Evolutionary conservation across 352 stramenopile species (phyloP).

Genomic region (Globisporangium lucens): DNA sequence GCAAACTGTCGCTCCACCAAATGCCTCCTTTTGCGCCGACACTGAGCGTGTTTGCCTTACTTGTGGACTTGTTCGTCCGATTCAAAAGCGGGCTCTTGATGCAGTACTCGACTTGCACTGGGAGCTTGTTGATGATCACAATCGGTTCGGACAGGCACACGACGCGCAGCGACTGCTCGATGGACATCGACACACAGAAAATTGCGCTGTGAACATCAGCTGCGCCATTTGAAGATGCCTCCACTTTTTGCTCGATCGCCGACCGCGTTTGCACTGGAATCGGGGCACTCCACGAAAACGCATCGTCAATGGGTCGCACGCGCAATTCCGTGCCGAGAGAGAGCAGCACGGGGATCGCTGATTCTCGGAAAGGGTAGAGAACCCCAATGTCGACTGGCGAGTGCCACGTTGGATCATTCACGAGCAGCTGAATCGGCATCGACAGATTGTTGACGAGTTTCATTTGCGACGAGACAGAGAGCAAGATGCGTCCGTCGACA

Average conservation of each 20-base stretch:
- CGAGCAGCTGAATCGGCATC: conserved; percentile 69
- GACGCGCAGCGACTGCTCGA: conserved; percentile 65
- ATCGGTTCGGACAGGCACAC: conserved; percentile 68
- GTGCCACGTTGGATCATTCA: conserved; percentile 78
- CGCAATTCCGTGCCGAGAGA: conserved; percentile 69
- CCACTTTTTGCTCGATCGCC: conserved; percentile 54
- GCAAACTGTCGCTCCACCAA: conserved; percentile 68
- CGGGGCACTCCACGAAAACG: conserved; percentile 68
- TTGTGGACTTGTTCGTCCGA: conserved; percentile 27
- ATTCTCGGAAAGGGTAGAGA: conserved; percentile 53
- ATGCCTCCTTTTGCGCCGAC: conserved; percentile 66
- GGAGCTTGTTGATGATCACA: conserved; percentile 78
- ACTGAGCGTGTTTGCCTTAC: conserved; percentile 33
- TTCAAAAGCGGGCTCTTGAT: conserved; percentile 38
- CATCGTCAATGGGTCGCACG: conserved; percentile 46
- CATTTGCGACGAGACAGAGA: conserved; percentile 77
- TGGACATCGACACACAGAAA: conserved; percentile 62
- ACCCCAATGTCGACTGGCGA: conserved; percentile 69
- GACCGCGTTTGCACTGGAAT: conserved; percentile 75
- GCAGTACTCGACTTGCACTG: conserved; percentile 56
- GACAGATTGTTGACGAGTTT: conserved; percentile 69
- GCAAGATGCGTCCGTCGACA: conserved; percentile 73
- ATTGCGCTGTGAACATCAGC: conserved; percentile 35
- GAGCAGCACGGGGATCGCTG: conserved; percentile 63
- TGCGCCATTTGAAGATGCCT: conserved; percentile 34